These are phyloP conservation scores for Rutstroemia sp. DNA, from an alignment of 2,329 filamentous ascomycete genomes.

Conservation along the genomic window DNA sequence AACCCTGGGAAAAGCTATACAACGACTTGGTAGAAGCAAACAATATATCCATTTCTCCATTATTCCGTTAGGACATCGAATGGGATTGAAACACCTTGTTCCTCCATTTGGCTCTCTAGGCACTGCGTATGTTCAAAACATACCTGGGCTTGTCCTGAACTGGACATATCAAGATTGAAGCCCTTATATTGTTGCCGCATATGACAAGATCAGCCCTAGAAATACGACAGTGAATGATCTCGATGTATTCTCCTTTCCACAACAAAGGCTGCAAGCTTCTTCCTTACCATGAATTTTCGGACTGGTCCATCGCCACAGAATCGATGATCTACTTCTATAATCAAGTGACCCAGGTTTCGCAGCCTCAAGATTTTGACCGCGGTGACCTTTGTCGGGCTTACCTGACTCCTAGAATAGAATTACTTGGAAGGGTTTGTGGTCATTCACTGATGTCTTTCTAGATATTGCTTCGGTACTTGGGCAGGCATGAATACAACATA, in stretches of 20 bases:
- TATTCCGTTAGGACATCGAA: too few species aligned
- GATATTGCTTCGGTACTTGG: background rate
- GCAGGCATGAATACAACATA: slow-evolving; percentile 30
- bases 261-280: slow-evolving; percentile 22
- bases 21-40: too few species aligned
- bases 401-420: slow-evolving; percentile 6
- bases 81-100: too few species aligned
- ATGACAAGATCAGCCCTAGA: slow-evolving; percentile 33
- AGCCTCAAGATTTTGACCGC: slow-evolving; percentile 14
- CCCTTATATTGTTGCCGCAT: background rate
- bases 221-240: slow-evolving; percentile 41
- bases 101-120: too few species aligned
- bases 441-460: background rate
- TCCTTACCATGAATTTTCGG: slow-evolving; percentile 10
- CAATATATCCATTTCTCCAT: too few species aligned
- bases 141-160: background rate
- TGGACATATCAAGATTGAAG: background rate
- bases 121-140: too few species aligned
- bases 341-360: slow-evolving; percentile 37
- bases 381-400: slow-evolving; percentile 12
- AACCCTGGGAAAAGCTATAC: too few species aligned
- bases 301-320: slow-evolving; percentile 45
- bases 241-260: slow-evolving; percentile 39
- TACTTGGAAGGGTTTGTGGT: background rate
- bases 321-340: slow-evolving; percentile 46